Percentiles rank a stretch among this genome's conserved stretches.
Evolutionary conservation across 164 flowering plant genomes (phyloP).

Genomic region (Piper betle): DNA sequence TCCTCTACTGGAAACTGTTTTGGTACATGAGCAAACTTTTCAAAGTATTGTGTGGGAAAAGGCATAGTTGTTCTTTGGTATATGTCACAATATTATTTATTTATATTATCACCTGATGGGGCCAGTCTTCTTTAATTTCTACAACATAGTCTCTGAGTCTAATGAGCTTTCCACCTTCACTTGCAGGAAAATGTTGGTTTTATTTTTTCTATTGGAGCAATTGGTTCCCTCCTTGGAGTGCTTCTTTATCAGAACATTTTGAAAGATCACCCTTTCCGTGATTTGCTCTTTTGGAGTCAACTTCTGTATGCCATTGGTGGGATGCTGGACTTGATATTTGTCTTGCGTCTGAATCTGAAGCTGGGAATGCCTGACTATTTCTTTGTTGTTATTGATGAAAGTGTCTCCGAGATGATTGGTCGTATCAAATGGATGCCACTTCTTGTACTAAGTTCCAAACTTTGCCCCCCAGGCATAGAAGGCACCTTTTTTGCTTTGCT

Average conservation of each 20-base stretch:
- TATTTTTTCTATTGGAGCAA: conserved; percentile 63
- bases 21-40: too few relatives aligned
- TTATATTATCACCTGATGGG: too few relatives aligned
- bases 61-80: too few relatives aligned
- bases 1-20: too few relatives aligned
- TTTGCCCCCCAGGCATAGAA: conserved; percentile 94
- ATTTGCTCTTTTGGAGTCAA: conserved; percentile 75
- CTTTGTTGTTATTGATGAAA: conserved; percentile 59
- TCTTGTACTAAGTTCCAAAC: conserved; percentile 82
- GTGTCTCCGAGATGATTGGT: conserved; percentile 45
- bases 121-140: too few relatives aligned
- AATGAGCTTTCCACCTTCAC: conserved; percentile 1
- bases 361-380: conserved; percentile 71
- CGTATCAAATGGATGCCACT: conserved; percentile 96
- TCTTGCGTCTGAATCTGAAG: conserved; percentile 57
- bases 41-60: too few relatives aligned
- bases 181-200: conserved; percentile 69
- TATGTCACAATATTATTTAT: too few relatives aligned
- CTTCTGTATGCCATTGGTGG: conserved; percentile 60
- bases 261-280: conserved; percentile 62
- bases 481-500: conserved; percentile 97
- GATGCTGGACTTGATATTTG: conserved; percentile 75
- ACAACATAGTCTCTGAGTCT: too few relatives aligned
- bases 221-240: conserved; percentile 73
- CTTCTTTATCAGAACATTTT: conserved; percentile 58